Percentiles rank a stretch among this genome's conserved stretches.
Evolutionary conservation across 305 asterid genomes (phyloP).

Genomic region (Coffea humblotiana): DNA sequence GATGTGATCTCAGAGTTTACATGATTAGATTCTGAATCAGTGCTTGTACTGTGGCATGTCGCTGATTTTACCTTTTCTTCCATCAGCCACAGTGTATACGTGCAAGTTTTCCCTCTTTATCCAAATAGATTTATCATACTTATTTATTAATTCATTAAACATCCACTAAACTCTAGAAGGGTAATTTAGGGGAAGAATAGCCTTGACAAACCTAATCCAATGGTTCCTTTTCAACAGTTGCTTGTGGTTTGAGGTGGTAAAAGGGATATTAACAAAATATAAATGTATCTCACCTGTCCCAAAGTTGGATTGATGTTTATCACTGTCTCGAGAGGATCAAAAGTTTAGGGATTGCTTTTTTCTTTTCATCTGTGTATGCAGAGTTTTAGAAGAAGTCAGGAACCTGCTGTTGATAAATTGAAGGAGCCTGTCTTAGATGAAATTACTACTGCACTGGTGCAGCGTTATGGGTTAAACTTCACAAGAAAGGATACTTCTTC

Average conservation of each 20-base stretch:
- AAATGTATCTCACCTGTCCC: not conserved
- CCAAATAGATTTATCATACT: not conserved
- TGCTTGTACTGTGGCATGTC: not conserved
- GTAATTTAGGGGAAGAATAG: not conserved
- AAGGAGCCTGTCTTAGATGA: slow-evolving; percentile 70
- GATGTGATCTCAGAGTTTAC: not conserved
- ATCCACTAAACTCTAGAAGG: not conserved
- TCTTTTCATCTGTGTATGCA: slow-evolving; percentile 32
- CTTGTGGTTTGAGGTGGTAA: not conserved
- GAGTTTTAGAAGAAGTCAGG: slow-evolving; percentile 81
- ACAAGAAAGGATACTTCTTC: slow-evolving; percentile 62
- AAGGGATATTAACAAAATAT: not conserved
- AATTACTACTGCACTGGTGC: slow-evolving; percentile 51
- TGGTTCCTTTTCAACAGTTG: not conserved
- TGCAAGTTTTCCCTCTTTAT: not conserved
- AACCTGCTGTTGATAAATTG: slow-evolving; percentile 72
- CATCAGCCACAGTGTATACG: too few relatives aligned
- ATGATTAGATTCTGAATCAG: not conserved
- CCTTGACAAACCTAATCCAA: not conserved
- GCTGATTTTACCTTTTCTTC: not conserved
- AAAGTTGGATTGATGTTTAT: not conserved
- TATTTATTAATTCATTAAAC: not conserved
- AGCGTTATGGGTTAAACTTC: slow-evolving; percentile 75
- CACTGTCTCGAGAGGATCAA: not conserved
- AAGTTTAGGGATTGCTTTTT: not conserved